phyloP scores from a whole-genome alignment of 306 rosid genomes.

The Alnus glutinosa region DNA sequence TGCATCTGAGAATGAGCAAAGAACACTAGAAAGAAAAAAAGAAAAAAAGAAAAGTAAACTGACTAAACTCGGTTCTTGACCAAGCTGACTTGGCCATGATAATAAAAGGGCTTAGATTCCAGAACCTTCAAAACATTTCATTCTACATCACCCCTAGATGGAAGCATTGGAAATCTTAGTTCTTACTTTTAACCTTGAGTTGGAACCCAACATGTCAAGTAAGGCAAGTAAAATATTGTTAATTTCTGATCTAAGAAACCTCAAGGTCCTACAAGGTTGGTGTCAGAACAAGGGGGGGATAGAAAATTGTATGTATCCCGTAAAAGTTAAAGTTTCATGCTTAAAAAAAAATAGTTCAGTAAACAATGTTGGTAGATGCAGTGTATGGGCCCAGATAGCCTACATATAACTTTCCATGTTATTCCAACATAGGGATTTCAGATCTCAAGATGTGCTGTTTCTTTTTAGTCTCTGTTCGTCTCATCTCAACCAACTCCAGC shows the following conservation, averaged over 20 bases:
- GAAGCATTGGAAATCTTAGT: neutral
- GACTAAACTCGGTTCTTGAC: neutral
- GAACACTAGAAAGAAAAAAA: neutral
- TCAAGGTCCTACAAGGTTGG: neutral
- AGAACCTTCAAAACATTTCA: neutral
- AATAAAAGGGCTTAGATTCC: neutral
- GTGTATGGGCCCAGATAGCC: neutral
- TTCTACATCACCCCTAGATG: neutral
- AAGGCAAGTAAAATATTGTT: neutral
- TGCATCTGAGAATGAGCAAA: neutral
- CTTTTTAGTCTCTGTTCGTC: neutral
- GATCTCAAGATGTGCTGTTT: neutral
- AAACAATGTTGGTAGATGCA: neutral
- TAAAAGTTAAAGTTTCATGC: neutral
- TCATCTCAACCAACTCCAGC: neutral
- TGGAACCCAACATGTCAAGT: neutral
- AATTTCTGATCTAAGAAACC: neutral
- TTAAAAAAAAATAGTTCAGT: neutral
- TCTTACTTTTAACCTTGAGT: neutral
- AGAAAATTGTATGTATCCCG: neutral
- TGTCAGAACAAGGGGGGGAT: neutral
- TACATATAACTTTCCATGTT: neutral
- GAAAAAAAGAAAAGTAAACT: neutral
- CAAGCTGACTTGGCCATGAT: neutral
- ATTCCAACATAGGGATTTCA: neutral